A percentile compares a stretch with the other conserved stretches of the same genome.
Evolutionary conservation across 371 early-diverging fungal species (phyloP).

Genomic region (Phascolomyces articulosus): DNA sequence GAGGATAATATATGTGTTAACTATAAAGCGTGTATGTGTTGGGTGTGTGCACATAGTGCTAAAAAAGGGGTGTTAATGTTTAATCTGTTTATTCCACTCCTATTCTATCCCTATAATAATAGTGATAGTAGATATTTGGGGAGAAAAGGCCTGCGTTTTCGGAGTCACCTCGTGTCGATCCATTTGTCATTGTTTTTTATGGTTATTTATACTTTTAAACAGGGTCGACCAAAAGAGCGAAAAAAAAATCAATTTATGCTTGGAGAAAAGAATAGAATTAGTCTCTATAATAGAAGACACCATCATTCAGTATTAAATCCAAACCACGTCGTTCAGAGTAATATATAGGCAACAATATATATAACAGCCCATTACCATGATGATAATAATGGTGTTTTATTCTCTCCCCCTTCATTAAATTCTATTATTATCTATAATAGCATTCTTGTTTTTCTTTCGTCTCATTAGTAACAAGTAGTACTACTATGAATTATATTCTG

Average conservation of each 20-base stretch:
- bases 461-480: too few species aligned
- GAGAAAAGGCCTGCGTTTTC: neutral
- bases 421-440: too few species aligned
- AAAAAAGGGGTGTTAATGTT: slow-evolving; percentile 1
- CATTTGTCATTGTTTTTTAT: neutral
- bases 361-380: too few species aligned
- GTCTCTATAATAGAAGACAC: too few species aligned
- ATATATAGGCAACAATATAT: too few species aligned
- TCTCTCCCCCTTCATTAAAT: too few species aligned
- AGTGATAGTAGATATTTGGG: too few species aligned
- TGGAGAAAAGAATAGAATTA: neutral
- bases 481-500: too few species aligned
- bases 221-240: neutral
- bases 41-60: neutral
- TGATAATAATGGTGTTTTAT: too few species aligned
- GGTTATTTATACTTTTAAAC: neutral
- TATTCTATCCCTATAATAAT: too few species aligned
- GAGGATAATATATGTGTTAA: too few species aligned
- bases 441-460: too few species aligned
- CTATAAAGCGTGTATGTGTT: neutral
- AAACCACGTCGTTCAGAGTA: neutral
- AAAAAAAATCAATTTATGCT: neutral
- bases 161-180: neutral
- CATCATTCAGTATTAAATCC: neutral
- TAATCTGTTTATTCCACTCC: neutral